Evolutionary conservation across 2,329 filamentous ascomycete genomes (phyloP).

Genomic region (Dendryphion nanum): DNA sequence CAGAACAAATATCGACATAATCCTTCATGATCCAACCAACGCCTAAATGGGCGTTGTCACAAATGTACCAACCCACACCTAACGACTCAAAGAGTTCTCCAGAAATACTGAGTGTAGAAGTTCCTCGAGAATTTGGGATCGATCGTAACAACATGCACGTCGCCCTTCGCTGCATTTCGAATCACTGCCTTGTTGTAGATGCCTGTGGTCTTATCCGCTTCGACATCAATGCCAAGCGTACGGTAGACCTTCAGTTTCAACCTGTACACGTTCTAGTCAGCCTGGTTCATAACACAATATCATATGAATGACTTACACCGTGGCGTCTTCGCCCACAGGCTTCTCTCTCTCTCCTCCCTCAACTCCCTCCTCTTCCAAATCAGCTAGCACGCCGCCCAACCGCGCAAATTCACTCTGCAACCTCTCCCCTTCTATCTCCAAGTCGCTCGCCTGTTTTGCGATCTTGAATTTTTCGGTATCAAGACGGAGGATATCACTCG

Average conservation of each 20-base stretch:
- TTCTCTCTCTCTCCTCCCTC: constrained; percentile 65
- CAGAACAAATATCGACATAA: no score
- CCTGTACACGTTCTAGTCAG: constrained; percentile 35
- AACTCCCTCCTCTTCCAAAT: constrained; percentile 82
- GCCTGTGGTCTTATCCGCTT: constrained; percentile 69
- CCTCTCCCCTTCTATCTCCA: constrained; percentile 95
- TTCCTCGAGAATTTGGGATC: constrained; percentile 87
- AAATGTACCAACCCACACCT: no score
- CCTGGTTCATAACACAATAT: background rate
- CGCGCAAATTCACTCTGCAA: constrained; percentile 75
- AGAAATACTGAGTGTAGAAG: constrained; percentile 96
- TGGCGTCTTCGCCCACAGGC: constrained; percentile 47
- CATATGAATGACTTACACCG: constrained; percentile 38
- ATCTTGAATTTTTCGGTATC: constrained; percentile 93
- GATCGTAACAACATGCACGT: constrained; percentile 92
- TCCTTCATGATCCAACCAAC: no score
- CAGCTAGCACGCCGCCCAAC: constrained; percentile 70
- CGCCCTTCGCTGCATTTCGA: constrained; percentile 79
- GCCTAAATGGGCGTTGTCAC: no score
- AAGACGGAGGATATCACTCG: constrained; percentile 77
- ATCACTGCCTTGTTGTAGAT: constrained; percentile 86
- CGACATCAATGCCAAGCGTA: constrained; percentile 84
- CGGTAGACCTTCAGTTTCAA: constrained; percentile 88
- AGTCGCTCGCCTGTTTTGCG: constrained; percentile 84
- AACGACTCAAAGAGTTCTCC: constrained; percentile 80